Evolutionary conservation across 2,329 filamentous ascomycete species (phyloP).

Genomic region (Ophiostoma tasmaniense): DNA sequence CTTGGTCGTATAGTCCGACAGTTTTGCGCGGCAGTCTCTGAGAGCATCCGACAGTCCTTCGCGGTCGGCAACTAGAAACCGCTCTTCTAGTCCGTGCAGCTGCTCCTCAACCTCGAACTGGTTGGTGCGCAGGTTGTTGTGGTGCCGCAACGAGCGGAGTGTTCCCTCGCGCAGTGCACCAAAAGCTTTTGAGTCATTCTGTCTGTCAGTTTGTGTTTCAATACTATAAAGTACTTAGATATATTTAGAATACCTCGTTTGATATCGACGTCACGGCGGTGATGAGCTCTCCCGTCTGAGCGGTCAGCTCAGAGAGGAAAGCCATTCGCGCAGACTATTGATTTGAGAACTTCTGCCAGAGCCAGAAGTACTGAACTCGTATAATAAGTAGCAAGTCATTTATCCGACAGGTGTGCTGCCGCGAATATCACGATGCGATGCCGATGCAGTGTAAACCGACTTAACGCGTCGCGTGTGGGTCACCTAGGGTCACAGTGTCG

Average conservation of each 20-base stretch:
- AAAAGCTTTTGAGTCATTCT: conserved; percentile 32
- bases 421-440: background rate
- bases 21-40: conserved; percentile 31
- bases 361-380: background rate
- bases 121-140: conserved; percentile 58
- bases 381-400: background rate
- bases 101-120: conserved; percentile 62
- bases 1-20: conserved; percentile 33
- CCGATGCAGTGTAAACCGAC: conserved; percentile 5
- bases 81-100: conserved; percentile 70
- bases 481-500: background rate
- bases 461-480: conserved; percentile 16
- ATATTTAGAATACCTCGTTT: conserved; percentile 16
- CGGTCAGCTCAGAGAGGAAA: conserved; percentile 55
- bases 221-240: background rate
- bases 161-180: conserved; percentile 40
- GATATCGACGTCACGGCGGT: conserved; percentile 50
- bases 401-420: background rate
- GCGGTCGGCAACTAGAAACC: conserved; percentile 70
- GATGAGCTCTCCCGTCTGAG: conserved; percentile 64
- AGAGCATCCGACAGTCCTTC: conserved; percentile 71
- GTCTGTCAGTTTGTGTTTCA: background rate
- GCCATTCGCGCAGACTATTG: conserved; percentile 50
- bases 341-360: background rate
- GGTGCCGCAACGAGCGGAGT: conserved; percentile 43